Base-by-base conservation (phyloP, 192 early-diverging fungal species). In the Entomortierella parvispora region DNA sequence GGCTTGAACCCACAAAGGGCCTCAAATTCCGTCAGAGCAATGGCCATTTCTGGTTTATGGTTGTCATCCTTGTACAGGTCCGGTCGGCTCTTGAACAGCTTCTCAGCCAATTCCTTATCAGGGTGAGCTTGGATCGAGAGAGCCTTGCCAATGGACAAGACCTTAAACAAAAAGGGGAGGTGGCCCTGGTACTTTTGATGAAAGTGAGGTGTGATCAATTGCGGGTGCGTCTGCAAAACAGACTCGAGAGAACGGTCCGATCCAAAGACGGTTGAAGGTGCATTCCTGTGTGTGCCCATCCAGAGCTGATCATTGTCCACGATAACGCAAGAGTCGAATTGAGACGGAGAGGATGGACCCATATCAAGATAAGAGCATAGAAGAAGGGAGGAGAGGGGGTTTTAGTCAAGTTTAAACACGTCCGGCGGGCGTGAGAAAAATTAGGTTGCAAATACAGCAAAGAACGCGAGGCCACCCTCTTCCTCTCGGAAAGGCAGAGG, bases 81-180 rank as follows among this genome's bases (percentile, higher is more conserved):
- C n/a, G 97, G 96, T 31, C 79, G 84, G 31, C 90, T 79, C 42
- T 78, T 65, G 70, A 92, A 91, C 33, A 99, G 84, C 42, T 81
- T 70, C 43, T 85, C 69, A 3, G 94, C 97, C n/a, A 97, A 86
- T 18, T 48, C 66, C 79, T 98, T 98, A 83, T 98, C 95, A 8
- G 97, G 97, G 67, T 99, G 97, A 10, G 97, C 97, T 78, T 99
- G 97, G 66, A 99, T 99, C 18, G 94, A 96, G 18, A 99, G 90
- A 1, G 96, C 96, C 71, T 95, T 93, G 47, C 84, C 81, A 31
- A 95, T 91, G 22, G 94, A 94, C 29, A 94, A 83, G 26, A 99
- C 93, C 80, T 99, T 99, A 88, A 99, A 97, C 44, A 99, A 85
- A 80, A 96, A 99, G n/a, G 97, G 97, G 32, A 99, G 84, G 68